Evolutionary conservation across 495 filamentous ascomycete species (phyloP), one percentile per base, ranked within the genome.

Genomic region (Aspergillus cavernicola): DNA sequence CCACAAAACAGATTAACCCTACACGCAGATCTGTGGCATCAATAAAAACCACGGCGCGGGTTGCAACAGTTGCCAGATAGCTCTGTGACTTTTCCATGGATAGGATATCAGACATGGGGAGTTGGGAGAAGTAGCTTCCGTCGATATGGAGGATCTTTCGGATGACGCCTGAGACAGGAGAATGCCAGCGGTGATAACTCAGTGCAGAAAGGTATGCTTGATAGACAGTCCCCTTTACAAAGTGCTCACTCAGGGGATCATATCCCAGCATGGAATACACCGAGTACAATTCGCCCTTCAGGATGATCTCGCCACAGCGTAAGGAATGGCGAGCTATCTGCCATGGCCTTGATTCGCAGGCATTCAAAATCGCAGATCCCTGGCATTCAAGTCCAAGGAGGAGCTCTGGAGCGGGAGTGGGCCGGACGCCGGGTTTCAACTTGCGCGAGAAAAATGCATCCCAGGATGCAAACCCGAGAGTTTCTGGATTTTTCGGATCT

Each of bases 401-500:
- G n/a, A n/a, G n/a, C 0, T 62, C 69, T 0, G 82, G 80, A 0
- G 67, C 64, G 0, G 75, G 77, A 4, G 87, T 63, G 4, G 85
- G 85, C 0, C 86, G 78, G 3, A 80, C 71, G 13, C 66, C 64
- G 0, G 73, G 62, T 4, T 68, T 70, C 44, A 87, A 77, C 3
- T 70, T 41, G 19, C 86, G 79, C 0, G 81, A 86, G 70, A 90
- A 90, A 67, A 88, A 90, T 50, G 83, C 74, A 51, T 90, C 85
- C 86, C 86, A 89, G 2, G 83, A 87, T 29, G 68, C 75, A 65
- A 74, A 73, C 24, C 85, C 86, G 58, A 29, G 9, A 4, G 26
- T 29, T 4, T 29, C 26, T 29, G 26, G 4, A 9, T 29, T 29
- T 29, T 4, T 9, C 26, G 4, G 5, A 9, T 29, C 26, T 9